Evolutionary conservation across 192 early-diverging fungal species (phyloP).

Genomic region (Coemansia pectinata): DNA sequence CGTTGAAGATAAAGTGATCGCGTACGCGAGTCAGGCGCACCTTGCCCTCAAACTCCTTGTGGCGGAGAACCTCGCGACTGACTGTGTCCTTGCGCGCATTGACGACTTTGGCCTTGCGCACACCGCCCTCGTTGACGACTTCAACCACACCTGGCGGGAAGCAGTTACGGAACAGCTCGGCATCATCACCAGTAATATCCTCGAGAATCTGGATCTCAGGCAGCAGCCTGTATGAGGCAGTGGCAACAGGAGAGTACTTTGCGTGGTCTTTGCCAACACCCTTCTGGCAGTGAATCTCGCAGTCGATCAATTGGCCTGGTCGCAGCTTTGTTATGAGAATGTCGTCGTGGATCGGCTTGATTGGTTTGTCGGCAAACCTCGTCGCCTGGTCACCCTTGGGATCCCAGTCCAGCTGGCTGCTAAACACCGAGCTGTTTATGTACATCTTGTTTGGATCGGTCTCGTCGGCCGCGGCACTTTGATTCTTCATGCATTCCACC

Average conservation of each 20-base stretch:
- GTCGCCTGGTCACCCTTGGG: constrained; percentile 90
- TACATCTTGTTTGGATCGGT: constrained; percentile 75
- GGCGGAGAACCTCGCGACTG: constrained; percentile 88
- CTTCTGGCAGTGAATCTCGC: constrained; percentile 88
- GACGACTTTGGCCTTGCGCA: constrained; percentile 74
- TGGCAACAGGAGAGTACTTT: constrained; percentile 96
- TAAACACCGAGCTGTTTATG: constrained; percentile 73
- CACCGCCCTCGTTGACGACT: constrained; percentile 65
- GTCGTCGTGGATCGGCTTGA: constrained; percentile 83
- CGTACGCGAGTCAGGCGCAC: constrained; percentile 87
- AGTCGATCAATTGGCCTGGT: constrained; percentile 82
- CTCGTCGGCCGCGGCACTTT: constrained; percentile 60
- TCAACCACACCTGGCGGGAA: constrained; percentile 88
- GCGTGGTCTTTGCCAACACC: constrained; percentile 95
- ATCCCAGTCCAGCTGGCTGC: constrained; percentile 75
- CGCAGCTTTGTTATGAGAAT: constrained; percentile 92
- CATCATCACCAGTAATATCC: constrained; percentile 81
- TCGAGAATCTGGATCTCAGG: constrained; percentile 86
- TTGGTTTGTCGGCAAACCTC: constrained; percentile 65
- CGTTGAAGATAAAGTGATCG: constrained; percentile 97
- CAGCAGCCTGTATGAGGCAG: constrained; percentile 91
- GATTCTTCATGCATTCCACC: constrained; percentile 69
- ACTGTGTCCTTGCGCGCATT: constrained; percentile 96
- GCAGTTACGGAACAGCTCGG: constrained; percentile 79
- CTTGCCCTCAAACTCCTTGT: constrained; percentile 88